Base-by-base conservation (phyloP, 495 filamentous ascomycete species). In the Parathielavia appendiculata region DNA sequence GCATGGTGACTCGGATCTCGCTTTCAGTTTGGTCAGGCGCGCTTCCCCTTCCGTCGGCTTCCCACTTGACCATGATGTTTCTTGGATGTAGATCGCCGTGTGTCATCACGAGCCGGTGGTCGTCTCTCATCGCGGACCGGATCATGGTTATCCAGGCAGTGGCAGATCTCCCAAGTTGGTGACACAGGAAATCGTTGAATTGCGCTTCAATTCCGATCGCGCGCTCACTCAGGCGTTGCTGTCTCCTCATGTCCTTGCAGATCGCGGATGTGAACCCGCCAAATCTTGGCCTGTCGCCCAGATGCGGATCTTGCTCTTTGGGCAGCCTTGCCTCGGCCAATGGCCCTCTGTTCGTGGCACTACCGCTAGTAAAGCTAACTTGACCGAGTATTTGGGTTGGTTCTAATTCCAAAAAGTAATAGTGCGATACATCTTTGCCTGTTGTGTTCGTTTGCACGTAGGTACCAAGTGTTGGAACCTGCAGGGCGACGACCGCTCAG, bases 141-240 rank as follows among this genome's bases (percentile, higher is more conserved):
- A 48, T 17, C 45, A 48, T 48, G 22, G 22, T 32, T 5, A 48
- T 48, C 45, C 45, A 48, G 6, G 45, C 16, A 13, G 20, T 48
- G 10, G 23, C 16, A 13, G 45, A 20, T 32, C 45, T 48, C 8
- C 45, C 45, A 13, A 11, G 20, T 11, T 20, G 2, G 45, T 48
- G 45, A 23, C 45, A 48, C 22, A 48, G n/a, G 45, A 48, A 48
- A 23, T 48, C 45, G 45, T 48, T 48, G 45, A 48, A 48, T 5
- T 48, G 45, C 3, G 45, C n/a, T 13, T 48, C 45, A 23, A 9
- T 48, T 4, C 32, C 11, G 22, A 48, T 48, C 23, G 45, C 13
- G 23, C 12, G 22, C 14, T 7, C 23, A 23, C 23, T 48, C 23
- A 32, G 12, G 8, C 45, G 22, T 23, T 48, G 45, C 22, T 48